Evolutionary conservation across 805 yeast species (phyloP).

Genomic region (Clavispora santaluciae): DNA sequence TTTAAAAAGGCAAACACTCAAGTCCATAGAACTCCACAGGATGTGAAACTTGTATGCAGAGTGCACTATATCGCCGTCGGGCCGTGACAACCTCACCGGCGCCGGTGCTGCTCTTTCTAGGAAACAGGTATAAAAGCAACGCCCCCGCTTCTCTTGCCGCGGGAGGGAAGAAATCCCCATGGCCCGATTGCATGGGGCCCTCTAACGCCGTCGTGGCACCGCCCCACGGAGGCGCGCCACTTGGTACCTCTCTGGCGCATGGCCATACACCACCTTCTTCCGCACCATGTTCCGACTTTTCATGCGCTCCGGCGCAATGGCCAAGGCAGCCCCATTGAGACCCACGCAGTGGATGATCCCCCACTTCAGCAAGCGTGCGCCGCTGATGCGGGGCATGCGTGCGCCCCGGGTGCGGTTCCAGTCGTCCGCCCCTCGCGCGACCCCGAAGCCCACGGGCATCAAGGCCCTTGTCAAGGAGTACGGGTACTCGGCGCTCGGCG

Average conservation of each 20-base stretch:
- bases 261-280: neutral
- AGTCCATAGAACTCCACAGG: too few species aligned
- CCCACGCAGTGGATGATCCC: neutral
- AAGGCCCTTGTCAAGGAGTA: slow-evolving; percentile 75
- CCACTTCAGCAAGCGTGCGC: neutral
- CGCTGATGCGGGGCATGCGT: neutral
- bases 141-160: too few species aligned
- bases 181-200: too few species aligned
- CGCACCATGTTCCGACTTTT: slow-evolving; percentile 1
- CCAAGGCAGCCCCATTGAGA: neutral
- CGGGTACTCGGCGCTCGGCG: slow-evolving; percentile 88
- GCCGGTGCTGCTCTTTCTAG: too few species aligned
- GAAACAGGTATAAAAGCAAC: too few species aligned
- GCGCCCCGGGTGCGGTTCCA: slow-evolving; percentile 2
- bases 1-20: too few species aligned
- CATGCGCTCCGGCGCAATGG: neutral
- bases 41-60: too few species aligned
- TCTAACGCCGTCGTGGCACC: too few species aligned
- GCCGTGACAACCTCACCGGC: too few species aligned
- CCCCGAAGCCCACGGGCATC: slow-evolving; percentile 37
- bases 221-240: too few species aligned
- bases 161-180: too few species aligned
- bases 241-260: neutral
- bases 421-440: slow-evolving; percentile 3
- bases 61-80: too few species aligned